Evolutionary conservation across 2,329 filamentous ascomycete genomes (phyloP), one percentile per base, ranked within the genome.

Genomic region (Pseudodiploospora longispora): DNA sequence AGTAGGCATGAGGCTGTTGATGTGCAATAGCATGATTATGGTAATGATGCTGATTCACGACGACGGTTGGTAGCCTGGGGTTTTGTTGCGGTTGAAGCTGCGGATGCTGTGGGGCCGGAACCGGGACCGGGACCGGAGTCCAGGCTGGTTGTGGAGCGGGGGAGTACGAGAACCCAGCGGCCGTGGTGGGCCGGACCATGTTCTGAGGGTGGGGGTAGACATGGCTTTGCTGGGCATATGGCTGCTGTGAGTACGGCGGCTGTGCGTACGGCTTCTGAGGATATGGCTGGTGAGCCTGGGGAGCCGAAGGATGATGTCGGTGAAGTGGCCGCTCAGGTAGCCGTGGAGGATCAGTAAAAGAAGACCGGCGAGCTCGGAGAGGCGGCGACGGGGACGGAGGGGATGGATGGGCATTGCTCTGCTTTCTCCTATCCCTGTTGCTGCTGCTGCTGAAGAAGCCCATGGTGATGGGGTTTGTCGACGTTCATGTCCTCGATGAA

Each of bases 1-100:
- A 19, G 19, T 19, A 19, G 19, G 19, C 19, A 19, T 19, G 19
- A 19, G 19, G 19, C 19, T 19, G 19, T 19, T 19, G 19, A 19
- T 19, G 19, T 19, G 19, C 40, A 19, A 19, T 19, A 19, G 19
- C 19, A 19, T 19, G 19, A 6, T 44, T 49, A 38, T 74, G 53
- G 50, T 76, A 74, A 53, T 75, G 75, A 50, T 76, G 65, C 47
- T 76, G 71, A 48, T 75, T 74, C 40, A 76, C 70, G 29, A 76
- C 63, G 42, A 76, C 6, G 71, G 68, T 28, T 60, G 61, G n/a
- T 50, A 48, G 6, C 19, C 19, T 19, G 19, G 19, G 19, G 19
- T 19, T 19, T 19, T 34, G 32, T 12, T 34, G 32, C 9, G 8
- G 32, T 34, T 6, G 38, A 27, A 12, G 39, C 10, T 41, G 29